Percentiles rank a stretch among this genome's conserved stretches.
Conservation (phyloP, 139 green algal species). For the Trebouxia sp. region DNA sequence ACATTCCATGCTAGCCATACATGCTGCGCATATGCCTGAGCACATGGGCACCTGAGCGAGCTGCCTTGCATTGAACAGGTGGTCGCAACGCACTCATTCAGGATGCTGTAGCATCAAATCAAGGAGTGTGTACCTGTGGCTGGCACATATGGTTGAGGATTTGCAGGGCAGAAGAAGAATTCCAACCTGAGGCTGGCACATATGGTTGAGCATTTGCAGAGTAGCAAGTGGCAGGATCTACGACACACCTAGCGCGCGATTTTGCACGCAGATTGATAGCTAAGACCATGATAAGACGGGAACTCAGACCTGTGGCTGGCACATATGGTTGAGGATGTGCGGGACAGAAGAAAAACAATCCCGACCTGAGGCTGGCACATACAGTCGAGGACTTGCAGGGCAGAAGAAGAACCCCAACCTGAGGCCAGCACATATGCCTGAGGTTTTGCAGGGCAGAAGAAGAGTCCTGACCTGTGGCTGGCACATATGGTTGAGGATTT, state of each 20-base stretch:
- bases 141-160: background rate
- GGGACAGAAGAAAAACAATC: background rate
- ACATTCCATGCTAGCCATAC: too few species aligned
- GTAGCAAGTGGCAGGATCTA: background rate
- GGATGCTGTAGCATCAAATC: too few species aligned
- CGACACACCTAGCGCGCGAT: background rate
- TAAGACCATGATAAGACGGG: background rate
- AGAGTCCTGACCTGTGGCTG: background rate
- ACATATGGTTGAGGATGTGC: conserved; percentile 26
- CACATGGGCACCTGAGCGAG: too few species aligned
- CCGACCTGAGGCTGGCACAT: background rate
- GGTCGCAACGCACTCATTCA: too few species aligned
- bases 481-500: conserved; percentile 29
- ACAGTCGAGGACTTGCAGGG: background rate
- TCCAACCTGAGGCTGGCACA: too few species aligned
- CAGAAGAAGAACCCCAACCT: background rate
- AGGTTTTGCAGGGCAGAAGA: too few species aligned
- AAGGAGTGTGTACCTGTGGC: too few species aligned
- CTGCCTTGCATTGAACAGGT: too few species aligned
- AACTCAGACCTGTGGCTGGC: conserved; percentile 10
- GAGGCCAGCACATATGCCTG: background rate
- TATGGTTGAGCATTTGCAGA: too few species aligned
- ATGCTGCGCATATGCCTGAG: too few species aligned
- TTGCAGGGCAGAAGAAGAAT: background rate
- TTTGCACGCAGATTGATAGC: background rate